Percentiles rank a stretch among this genome's conserved stretches.
Evolutionary conservation across 2,329 filamentous ascomycete genomes (phyloP).

Genomic region (Ophiostoma himal-ulmi): DNA sequence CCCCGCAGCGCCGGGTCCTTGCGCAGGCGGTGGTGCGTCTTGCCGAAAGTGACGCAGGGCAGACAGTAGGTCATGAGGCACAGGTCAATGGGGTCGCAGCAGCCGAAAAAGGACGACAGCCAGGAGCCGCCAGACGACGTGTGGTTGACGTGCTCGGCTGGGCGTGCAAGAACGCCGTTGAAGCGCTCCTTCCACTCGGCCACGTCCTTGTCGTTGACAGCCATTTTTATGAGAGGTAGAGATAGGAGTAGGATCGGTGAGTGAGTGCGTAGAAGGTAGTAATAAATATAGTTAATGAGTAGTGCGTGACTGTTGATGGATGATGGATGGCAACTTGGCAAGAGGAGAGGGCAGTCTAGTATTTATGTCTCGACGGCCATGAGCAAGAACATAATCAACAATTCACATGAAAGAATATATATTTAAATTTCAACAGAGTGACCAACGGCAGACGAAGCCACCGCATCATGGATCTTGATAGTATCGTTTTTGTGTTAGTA

Average conservation of each 20-base stretch:
- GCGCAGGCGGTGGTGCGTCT: constrained; percentile 42
- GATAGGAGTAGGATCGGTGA: neutral
- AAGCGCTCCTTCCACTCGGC: constrained; percentile 41
- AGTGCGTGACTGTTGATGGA: neutral
- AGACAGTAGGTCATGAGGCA: constrained; percentile 43
- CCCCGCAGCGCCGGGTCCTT: constrained; percentile 39
- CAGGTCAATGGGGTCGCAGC: constrained; percentile 40
- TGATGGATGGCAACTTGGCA: neutral
- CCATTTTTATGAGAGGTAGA: neutral
- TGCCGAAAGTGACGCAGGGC: constrained; percentile 46
- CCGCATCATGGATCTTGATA: neutral
- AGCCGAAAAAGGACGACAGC: constrained; percentile 40
- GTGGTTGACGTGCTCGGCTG: constrained; percentile 40
- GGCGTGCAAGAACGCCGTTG: constrained; percentile 40
- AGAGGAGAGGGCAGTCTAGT: neutral
- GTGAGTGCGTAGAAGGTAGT: neutral
- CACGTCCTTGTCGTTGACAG: constrained; percentile 40
- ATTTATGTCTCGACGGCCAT: neutral
- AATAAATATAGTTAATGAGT: neutral
- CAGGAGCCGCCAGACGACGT: constrained; percentile 38
- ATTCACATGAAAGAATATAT: neutral
- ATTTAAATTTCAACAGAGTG: neutral
- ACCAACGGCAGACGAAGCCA: neutral
- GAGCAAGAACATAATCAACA: neutral
- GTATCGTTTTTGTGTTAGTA: neutral